Conservation (phyloP, 2,329 filamentous ascomycete genomes). For the Shiraia sp. region DNA sequence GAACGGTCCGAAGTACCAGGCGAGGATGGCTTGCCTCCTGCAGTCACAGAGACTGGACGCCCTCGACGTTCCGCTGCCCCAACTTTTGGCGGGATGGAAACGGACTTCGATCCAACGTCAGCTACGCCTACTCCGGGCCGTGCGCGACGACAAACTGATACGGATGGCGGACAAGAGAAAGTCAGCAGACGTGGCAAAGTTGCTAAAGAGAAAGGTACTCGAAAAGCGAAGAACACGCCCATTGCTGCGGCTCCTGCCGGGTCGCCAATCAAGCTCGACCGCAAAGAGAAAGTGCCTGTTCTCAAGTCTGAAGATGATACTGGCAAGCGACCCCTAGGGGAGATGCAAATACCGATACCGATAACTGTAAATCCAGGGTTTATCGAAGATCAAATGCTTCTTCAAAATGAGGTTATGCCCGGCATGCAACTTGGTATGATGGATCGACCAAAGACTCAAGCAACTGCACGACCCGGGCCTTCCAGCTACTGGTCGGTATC, state of each 20-base stretch:
- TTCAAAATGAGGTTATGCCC: constrained; percentile 24
- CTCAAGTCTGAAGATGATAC: constrained; percentile 42
- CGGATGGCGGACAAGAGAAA: constrained; percentile 39
- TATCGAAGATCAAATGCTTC: constrained; percentile 32
- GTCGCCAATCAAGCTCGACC: constrained; percentile 42
- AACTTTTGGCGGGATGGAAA: constrained; percentile 68
- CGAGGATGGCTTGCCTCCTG: constrained; percentile 44
- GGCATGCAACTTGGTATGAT: constrained; percentile 33
- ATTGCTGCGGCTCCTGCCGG: constrained; percentile 44
- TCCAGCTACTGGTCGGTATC: constrained; percentile 89
- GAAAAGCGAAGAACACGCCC: constrained; percentile 48
- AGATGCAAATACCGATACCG: constrained; percentile 33
- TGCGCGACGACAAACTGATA: constrained; percentile 37
- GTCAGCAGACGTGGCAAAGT: constrained; percentile 49
- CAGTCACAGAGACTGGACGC: constrained; percentile 53
- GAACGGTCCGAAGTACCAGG: constrained; percentile 45
- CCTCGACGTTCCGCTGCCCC: constrained; percentile 64
- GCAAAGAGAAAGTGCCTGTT: constrained; percentile 34
- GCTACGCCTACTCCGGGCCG: constrained; percentile 40
- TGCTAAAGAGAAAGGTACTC: constrained; percentile 42
- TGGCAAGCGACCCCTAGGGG: constrained; percentile 29
- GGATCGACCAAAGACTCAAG: constrained; percentile 38
- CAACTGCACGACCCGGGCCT: constrained; percentile 59
- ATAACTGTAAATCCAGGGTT: constrained; percentile 27
- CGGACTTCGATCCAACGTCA: constrained; percentile 60